phyloP scores from a whole-genome alignment of 441 rosid species.

The Pelargonium cotyledonis region DNA sequence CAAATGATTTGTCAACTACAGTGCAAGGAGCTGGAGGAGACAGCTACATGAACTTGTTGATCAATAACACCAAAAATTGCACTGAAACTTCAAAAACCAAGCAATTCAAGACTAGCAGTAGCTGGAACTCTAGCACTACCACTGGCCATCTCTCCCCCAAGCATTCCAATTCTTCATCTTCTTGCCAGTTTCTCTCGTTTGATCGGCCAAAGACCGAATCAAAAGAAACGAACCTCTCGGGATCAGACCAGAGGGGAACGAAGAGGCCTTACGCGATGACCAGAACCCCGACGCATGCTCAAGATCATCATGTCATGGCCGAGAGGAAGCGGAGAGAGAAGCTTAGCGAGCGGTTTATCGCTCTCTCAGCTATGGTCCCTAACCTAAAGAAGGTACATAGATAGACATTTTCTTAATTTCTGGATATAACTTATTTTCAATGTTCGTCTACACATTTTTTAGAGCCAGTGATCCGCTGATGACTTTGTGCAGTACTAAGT shows the following conservation, averaged over 20 bases:
- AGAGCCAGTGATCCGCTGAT: not conserved
- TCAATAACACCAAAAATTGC: not conserved
- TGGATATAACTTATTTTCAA: too few relatives aligned
- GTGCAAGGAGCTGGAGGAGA: not conserved
- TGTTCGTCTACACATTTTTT: too few relatives aligned
- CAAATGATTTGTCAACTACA: not conserved
- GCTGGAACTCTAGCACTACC: too few relatives aligned
- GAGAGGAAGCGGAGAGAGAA: constrained; percentile 74
- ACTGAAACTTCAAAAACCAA: not conserved
- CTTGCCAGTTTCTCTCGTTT: not conserved
- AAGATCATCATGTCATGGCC: constrained; percentile 61
- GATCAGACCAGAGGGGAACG: constrained; percentile 7
- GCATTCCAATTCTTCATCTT: too few relatives aligned
- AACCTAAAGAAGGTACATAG: constrained; percentile 59
- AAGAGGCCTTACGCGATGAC: constrained; percentile 25
- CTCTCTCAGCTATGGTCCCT: constrained; percentile 72
- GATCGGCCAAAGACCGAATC: constrained; percentile 23
- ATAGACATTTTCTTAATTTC: too few relatives aligned
- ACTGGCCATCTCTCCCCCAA: too few relatives aligned
- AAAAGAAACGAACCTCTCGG: constrained; percentile 13
- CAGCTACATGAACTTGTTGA: constrained; percentile 1
- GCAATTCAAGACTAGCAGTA: too few relatives aligned
- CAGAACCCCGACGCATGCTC: constrained; percentile 40
- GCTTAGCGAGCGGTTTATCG: constrained; percentile 60
- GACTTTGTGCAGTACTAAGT: not conserved